Evolutionary conservation across 1,139 yeast species (phyloP), one percentile per base, ranked within the genome.

Genomic region (Taphrina flavorubra): DNA sequence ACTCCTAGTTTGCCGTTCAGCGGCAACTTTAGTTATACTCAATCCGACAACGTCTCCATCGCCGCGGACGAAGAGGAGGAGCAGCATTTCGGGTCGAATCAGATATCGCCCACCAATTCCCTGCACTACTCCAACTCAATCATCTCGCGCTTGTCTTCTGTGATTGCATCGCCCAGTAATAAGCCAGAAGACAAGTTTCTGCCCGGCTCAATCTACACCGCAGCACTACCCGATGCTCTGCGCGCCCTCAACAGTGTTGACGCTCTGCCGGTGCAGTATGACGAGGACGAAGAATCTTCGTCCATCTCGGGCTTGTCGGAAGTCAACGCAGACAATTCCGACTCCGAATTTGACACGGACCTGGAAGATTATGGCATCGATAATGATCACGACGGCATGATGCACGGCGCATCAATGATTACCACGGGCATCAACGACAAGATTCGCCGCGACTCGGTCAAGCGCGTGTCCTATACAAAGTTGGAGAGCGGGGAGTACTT

Each of bases 61-160:
- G 51, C 59, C 34, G 67, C 42, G 10, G 67, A 63, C 34, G 67
- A 44, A n/a, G 67, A 63, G 40, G 44, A 36, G 7, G 61, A 55
- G 14, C 25, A 40, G 39, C 59, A 40, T 25, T 57, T 46, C 31
- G 51, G 39, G 1, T 11, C 53, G 25, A 20, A 16, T 8, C 42
- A 20, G 37, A 18, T 53, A 6, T 63, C 61, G 14, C 67, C 67
- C 20, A 25, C 51, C n/a, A 57, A 47, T 16, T 63, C 67, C 6
- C 42, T 63, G 40, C 60, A 53, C 39, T 63, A 55, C 61, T 53
- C 61, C 44, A 56, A 47, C 51, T 63, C 67, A 25, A 34, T 63
- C 61, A 31, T 55, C 39, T 63, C 67, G 31, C 58, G 59, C 42
- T n/a, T 42, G 16, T 55, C 67, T 16, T 55, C 62, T 2, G 34